Evolutionary conservation across 2,329 filamentous ascomycete genomes (phyloP).

Genomic region (Aspergillus melleus): DNA sequence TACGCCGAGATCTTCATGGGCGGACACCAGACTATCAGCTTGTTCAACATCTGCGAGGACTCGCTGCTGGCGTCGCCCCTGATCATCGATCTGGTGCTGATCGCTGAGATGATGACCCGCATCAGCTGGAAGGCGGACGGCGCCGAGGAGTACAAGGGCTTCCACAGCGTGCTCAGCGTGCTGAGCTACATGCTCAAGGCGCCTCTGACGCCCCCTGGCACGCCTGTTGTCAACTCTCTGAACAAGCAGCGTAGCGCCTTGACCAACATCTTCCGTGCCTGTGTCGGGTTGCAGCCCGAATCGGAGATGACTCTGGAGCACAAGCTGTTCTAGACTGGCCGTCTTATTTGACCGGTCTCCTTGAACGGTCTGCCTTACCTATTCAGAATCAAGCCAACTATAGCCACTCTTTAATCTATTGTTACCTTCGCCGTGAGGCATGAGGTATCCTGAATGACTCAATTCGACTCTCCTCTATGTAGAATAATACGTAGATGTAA

Average conservation of each 20-base stretch:
- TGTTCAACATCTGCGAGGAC: constrained; percentile 99
- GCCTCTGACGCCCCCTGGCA: constrained; percentile 88
- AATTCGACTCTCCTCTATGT: not conserved
- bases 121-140: constrained; percentile 80
- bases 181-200: constrained; percentile 99
- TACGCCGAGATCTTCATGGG: constrained; percentile 99
- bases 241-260: constrained; percentile 93
- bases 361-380: not conserved
- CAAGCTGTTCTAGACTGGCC: constrained; percentile 74
- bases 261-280: constrained; percentile 98
- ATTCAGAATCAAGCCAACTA: constrained; percentile 21
- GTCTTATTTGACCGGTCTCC: not conserved
- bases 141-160: constrained; percentile 76
- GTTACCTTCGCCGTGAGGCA: not conserved
- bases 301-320: constrained; percentile 99
- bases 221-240: constrained; percentile 91
- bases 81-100: constrained; percentile 92
- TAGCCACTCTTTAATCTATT: constrained; percentile 27
- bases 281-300: constrained; percentile 93
- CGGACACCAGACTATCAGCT: constrained; percentile 94
- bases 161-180: constrained; percentile 95
- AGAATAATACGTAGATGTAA: not conserved
- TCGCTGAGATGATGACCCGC: constrained; percentile 97
- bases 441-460: not conserved
- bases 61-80: constrained; percentile 92